Percentiles rank a stretch among this genome's conserved stretches.
These are phyloP conservation scores for Piper longum DNA, from an alignment of 164 flowering plant species.

Conservation along the genomic window DNA sequence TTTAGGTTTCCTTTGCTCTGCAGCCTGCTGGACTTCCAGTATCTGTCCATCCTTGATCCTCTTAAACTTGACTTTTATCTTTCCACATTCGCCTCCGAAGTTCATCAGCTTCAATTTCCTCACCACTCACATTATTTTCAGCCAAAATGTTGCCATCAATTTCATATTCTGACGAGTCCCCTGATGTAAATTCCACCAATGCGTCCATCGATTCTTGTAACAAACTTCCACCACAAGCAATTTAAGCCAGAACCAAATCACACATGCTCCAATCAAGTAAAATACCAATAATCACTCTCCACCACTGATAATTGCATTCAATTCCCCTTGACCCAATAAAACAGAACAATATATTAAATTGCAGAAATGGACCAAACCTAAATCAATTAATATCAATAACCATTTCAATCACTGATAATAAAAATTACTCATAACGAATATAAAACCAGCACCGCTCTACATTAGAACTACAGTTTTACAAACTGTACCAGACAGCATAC, in stretches of 20 bases:
- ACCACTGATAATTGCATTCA: too few relatives aligned
- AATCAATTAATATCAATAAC: too few relatives aligned
- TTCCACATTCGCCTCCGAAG: slow-evolving; percentile 35
- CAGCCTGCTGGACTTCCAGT: slow-evolving; percentile 12
- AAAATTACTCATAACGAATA: too few relatives aligned
- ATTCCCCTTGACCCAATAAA: too few relatives aligned
- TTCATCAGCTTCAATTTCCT: slow-evolving; percentile 31
- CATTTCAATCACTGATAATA: too few relatives aligned
- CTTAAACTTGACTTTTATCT: slow-evolving; percentile 24
- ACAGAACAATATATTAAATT: too few relatives aligned
- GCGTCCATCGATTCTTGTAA: slow-evolving; percentile 6
- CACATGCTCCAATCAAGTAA: neutral
- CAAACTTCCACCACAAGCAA: neutral
- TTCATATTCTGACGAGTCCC: slow-evolving; percentile 20
- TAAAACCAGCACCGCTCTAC: neutral
- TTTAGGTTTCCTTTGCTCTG: slow-evolving; percentile 14
- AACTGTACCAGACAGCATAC: too few relatives aligned
- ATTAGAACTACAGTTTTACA: too few relatives aligned
- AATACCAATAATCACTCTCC: too few relatives aligned
- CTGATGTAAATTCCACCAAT: slow-evolving; percentile 9
- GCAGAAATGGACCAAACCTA: too few relatives aligned
- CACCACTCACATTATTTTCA: slow-evolving; percentile 34
- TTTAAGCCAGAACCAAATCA: neutral
- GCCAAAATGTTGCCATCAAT: slow-evolving; percentile 17
- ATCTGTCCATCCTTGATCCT: slow-evolving; percentile 27